A percentile compares a stretch with the other conserved stretches of the same genome.
Evolutionary conservation across 495 filamentous ascomycete species (phyloP).

Genomic region (Neurospora sp.): DNA sequence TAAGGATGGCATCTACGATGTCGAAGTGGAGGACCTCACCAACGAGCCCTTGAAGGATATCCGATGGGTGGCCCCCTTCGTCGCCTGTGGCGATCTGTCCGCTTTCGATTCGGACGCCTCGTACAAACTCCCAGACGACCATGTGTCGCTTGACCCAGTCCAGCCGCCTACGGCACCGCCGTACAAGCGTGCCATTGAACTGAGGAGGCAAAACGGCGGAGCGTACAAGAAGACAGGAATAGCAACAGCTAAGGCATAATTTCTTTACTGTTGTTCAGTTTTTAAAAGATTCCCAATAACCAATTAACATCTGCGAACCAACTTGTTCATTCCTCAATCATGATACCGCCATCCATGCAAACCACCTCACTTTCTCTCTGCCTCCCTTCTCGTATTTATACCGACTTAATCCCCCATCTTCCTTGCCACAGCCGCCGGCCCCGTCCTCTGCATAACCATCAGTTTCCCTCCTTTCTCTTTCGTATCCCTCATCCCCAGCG

Average conservation of each 20-base stretch:
- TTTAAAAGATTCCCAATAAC: not conserved
- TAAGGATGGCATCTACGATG: conserved; percentile 52
- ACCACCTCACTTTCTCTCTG: not conserved
- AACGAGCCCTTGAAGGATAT: conserved; percentile 33
- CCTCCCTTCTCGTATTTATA: not conserved
- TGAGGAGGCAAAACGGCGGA: conserved; percentile 65
- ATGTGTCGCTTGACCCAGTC: conserved; percentile 81
- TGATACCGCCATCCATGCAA: not conserved
- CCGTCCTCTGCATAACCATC: conserved; percentile 22
- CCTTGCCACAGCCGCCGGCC: conserved; percentile 5
- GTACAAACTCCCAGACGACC: conserved; percentile 65
- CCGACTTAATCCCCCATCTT: not conserved
- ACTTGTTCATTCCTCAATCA: not conserved
- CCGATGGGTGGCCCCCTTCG: conserved; percentile 85
- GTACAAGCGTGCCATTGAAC: conserved; percentile 81
- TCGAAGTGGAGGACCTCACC: conserved; percentile 40
- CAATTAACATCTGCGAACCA: not conserved
- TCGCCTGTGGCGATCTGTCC: conserved; percentile 93
- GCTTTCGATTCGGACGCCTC: conserved; percentile 91
- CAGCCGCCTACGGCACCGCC: conserved; percentile 94
- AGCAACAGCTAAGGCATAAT: conserved; percentile 20
- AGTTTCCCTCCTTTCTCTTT: conserved; percentile 14
- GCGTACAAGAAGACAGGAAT: conserved; percentile 53
- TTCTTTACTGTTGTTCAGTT: not conserved
- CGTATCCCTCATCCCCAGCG: conserved; percentile 36